A percentile compares a stretch with the other conserved stretches of the same genome.
Conservation (phyloP, 192 early-diverging fungal species). For the Podila minutissima region DNA sequence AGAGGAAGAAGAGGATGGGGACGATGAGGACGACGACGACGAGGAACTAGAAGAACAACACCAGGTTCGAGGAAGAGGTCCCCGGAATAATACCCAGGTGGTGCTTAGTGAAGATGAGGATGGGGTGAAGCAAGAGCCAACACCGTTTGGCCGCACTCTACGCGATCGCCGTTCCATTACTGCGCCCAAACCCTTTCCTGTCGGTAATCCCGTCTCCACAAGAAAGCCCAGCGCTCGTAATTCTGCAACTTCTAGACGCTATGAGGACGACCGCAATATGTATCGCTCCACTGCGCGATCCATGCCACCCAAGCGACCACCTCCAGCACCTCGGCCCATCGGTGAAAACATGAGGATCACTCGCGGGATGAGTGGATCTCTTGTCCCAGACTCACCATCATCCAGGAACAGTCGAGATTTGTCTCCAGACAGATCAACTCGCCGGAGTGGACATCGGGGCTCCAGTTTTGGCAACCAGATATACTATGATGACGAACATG, state of each 20-base stretch:
- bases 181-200: slow-evolving; percentile 36
- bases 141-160: slow-evolving; percentile 18
- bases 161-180: slow-evolving; percentile 36
- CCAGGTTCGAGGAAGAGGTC: too few relatives aligned
- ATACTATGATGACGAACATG: slow-evolving; percentile 23
- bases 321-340: slow-evolving; percentile 13
- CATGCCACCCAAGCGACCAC: slow-evolving; percentile 15
- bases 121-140: slow-evolving; percentile 1
- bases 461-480: slow-evolving; percentile 12
- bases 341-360: slow-evolving; percentile 51
- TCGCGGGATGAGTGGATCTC: slow-evolving; percentile 36
- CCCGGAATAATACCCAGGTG: too few relatives aligned
- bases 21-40: slow-evolving; percentile 18
- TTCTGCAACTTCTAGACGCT: not conserved
- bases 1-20: slow-evolving; percentile 10
- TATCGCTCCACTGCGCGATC: slow-evolving; percentile 16
- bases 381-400: slow-evolving; percentile 27
- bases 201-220: slow-evolving; percentile 8
- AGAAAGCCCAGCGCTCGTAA: not conserved
- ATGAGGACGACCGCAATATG: slow-evolving; percentile 9
- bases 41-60: not conserved
- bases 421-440: slow-evolving; percentile 12
- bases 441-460: not conserved
- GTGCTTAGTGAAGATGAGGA: not conserved
- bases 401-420: slow-evolving; percentile 32